A percentile compares a stretch with the other conserved stretches of the same genome.
Conservation (phyloP, 2,329 filamentous ascomycete species). For the Colletotrichum orbiculare region DNA sequence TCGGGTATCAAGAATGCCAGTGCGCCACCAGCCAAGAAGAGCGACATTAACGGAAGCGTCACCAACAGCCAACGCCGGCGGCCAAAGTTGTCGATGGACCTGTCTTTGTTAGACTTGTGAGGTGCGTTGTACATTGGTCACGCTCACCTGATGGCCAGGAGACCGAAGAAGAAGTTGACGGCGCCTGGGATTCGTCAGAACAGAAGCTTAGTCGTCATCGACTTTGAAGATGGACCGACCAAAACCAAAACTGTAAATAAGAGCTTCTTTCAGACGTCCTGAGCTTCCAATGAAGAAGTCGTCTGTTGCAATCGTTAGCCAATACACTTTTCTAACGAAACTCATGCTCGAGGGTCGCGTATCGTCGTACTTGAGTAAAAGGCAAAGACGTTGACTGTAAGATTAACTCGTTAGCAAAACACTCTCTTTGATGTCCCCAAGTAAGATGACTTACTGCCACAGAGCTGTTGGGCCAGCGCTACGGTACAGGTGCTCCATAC, state of each 20-base stretch:
- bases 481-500: background rate
- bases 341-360: too few relatives aligned
- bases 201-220: background rate
- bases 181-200: background rate
- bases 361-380: background rate
- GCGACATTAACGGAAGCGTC: background rate
- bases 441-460: background rate
- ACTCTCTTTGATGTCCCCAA: background rate
- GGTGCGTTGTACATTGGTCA: background rate
- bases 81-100: constrained; percentile 6
- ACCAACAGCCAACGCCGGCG: background rate
- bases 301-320: background rate
- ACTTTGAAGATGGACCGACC: background rate
- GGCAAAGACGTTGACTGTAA: background rate
- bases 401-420: background rate
- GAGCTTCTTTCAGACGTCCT: background rate
- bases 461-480: background rate
- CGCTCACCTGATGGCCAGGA: background rate
- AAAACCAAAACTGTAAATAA: background rate
- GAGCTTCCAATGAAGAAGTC: background rate
- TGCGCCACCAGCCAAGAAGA: background rate
- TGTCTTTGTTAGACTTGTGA: background rate
- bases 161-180: background rate
- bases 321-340: too few relatives aligned
- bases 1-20: background rate